These are phyloP conservation scores for Moricandia arvensis DNA, from an alignment of 345 rosid genomes.

Conservation along the genomic window DNA sequence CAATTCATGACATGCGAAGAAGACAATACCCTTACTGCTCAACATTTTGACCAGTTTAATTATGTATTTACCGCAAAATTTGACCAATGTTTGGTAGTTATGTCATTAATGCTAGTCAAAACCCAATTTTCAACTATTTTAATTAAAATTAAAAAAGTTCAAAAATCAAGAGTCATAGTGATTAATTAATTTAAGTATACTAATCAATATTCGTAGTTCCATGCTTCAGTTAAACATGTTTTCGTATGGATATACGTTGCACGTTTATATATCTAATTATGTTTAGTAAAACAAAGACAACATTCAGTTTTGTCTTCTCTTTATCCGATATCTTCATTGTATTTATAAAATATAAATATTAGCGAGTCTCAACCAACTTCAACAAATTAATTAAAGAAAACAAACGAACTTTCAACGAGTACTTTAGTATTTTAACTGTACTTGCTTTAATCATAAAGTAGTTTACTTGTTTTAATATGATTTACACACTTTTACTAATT, in stretches of 20 bases:
- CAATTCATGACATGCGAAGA: background rate
- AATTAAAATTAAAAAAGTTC: background rate
- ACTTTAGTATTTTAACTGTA: conserved; percentile 5
- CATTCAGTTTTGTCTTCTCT: conserved; percentile 20
- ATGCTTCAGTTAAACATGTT: background rate
- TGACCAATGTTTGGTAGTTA: background rate
- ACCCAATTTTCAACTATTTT: background rate
- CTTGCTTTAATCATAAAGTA: background rate
- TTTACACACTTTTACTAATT: conserved; percentile 19
- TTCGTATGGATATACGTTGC: background rate
- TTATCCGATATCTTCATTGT: background rate
- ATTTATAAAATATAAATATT: background rate
- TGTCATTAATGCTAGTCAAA: conserved; percentile 12
- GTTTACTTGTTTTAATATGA: background rate
- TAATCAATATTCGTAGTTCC: background rate
- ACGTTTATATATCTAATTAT: background rate
- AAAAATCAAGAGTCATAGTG: background rate
- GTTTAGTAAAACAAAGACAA: background rate
- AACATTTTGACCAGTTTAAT: background rate
- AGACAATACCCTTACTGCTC: background rate
- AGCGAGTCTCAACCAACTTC: conserved; percentile 2
- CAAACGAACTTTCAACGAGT: conserved; percentile 17
- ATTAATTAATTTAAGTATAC: background rate
- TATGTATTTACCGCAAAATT: conserved; percentile 1
- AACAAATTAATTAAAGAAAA: conserved; percentile 17